Percentiles rank a stretch among this genome's conserved stretches.
Conservation (phyloP, 768 basidiomycete species). For the Leccinellum albellum region DNA sequence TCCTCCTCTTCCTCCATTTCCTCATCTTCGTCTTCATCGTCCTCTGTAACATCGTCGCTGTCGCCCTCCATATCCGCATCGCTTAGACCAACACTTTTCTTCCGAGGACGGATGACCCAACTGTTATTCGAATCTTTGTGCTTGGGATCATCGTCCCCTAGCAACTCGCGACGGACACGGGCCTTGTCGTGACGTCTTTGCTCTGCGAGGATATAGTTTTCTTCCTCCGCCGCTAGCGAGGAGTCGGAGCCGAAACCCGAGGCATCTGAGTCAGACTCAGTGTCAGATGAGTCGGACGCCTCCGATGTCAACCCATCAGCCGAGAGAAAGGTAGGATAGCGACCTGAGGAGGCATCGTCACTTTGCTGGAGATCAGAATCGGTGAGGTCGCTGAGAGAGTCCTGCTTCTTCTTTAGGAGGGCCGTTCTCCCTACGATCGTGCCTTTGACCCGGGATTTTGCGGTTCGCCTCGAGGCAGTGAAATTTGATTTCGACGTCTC, state of each 20-base stretch:
- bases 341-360: constrained; percentile 32
- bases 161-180: constrained; percentile 57
- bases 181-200: constrained; percentile 44
- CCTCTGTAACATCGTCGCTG: constrained; percentile 53
- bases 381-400: constrained; percentile 12
- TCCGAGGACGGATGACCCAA: constrained; percentile 70
- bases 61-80: constrained; percentile 66
- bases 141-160: constrained; percentile 50
- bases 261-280: constrained; percentile 32
- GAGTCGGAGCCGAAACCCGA: constrained; percentile 50
- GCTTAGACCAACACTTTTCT: constrained; percentile 62
- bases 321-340: constrained; percentile 66
- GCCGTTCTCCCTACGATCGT: constrained; percentile 28
- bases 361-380: constrained; percentile 34
- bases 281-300: constrained; percentile 44
- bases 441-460: constrained; percentile 40
- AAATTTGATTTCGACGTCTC: constrained; percentile 29
- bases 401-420: constrained; percentile 19
- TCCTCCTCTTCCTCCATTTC: constrained; percentile 39
- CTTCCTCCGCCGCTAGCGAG: constrained; percentile 58
- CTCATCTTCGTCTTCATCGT: constrained; percentile 51
- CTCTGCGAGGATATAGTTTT: constrained; percentile 53
- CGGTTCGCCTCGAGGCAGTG: constrained; percentile 30
- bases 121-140: constrained; percentile 41
- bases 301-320: constrained; percentile 55